Evolutionary conservation across 305 asterid species (phyloP), one percentile per base, ranked within the genome.

Genomic region (Rubia occidens): DNA sequence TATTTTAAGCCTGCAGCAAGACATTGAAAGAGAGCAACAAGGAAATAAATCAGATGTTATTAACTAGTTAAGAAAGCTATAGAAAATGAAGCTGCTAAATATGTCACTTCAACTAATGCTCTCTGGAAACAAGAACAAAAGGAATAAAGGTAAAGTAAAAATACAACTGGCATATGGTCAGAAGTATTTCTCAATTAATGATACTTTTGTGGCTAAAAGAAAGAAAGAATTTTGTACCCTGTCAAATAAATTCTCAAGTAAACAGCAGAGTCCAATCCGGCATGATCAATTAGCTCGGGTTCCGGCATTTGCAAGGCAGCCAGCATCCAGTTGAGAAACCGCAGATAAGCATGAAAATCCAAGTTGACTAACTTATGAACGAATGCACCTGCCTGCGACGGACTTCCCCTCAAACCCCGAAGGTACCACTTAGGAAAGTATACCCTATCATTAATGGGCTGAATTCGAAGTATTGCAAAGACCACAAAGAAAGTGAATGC

Each of bases 381-480:
- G 32, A 85, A 70, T 8, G 88, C 78, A 54, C 95, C 98, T 1
- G 97, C 84, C 70, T 74, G 85, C 54, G 81, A 40, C 26, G 97
- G 97, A 69, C 87, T 88, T 74, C 72, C 73, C 73, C 98, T 85
- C 80, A 88, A 78, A 37, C 97, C 96, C 82, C 80, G 87, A 65
- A 90, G 88, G 77, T 93, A 93, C 97, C 97, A 93, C 84, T 93
- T 93, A 2, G 98, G 98, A 76, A 93, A 93, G 79, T 88, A 93
- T 39, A 93, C 96, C 78, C 98, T 75, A 76, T 93, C 97, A 56
- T 93, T 93, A 58, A 90, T 75, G 0, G 98, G 98, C 83, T 93
- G 98, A 70, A 93, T 85, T 80, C 98, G 82, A 66, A 93, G 88
- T 72, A 93, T 62, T 40, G 97, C 98, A 77, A 93, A 93, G 63